A percentile compares a stretch with the other conserved stretches of the same genome.
Conservation (phyloP, 2,329 filamentous ascomycete species). For the Arthrobotrys entomopaga region DNA sequence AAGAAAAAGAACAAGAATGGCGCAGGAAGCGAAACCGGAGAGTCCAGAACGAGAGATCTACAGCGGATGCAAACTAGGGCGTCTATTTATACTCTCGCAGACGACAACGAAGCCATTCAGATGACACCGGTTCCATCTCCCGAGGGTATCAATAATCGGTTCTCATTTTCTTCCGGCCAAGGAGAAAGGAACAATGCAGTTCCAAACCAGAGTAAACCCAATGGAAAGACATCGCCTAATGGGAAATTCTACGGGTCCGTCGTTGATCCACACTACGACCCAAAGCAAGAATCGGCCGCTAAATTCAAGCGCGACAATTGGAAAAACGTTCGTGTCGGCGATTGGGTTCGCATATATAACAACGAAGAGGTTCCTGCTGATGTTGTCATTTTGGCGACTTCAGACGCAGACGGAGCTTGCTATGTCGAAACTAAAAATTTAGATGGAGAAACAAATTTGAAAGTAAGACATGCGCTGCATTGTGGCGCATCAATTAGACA, state of each 20-base stretch:
- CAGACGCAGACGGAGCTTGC: slow-evolving; percentile 91
- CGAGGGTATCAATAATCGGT: slow-evolving; percentile 67
- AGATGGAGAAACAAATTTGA: slow-evolving; percentile 97
- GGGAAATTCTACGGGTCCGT: slow-evolving; percentile 70
- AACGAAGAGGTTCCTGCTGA: slow-evolving; percentile 96
- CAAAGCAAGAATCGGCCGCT: slow-evolving; percentile 70
- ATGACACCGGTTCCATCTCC: slow-evolving; percentile 96
- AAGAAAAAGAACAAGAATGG: slow-evolving; percentile 62
- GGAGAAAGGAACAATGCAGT: slow-evolving; percentile 29
- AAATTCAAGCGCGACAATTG: slow-evolving; percentile 92
- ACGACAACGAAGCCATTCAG: slow-evolving; percentile 75
- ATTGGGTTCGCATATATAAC: slow-evolving; percentile 96
- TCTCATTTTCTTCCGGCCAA: slow-evolving; percentile 59
- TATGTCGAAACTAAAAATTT: slow-evolving; percentile 98
- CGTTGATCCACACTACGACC: slow-evolving; percentile 71
- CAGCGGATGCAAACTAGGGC: slow-evolving; percentile 58
- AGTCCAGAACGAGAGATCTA: slow-evolving; percentile 42
- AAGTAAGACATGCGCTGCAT: slow-evolving; percentile 89
- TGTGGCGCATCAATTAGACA: slow-evolving; percentile 85
- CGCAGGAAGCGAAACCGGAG: slow-evolving; percentile 60
- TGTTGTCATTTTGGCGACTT: slow-evolving; percentile 89
- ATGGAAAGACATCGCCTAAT: slow-evolving; percentile 42
- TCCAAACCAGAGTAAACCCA: slow-evolving; percentile 51
- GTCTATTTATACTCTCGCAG: slow-evolving; percentile 62
- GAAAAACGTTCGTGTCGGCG: slow-evolving; percentile 95